Percentiles rank a stretch among this genome's conserved stretches.
Conservation (phyloP, 345 rosid species). For the Dovyalis caffra region DNA sequence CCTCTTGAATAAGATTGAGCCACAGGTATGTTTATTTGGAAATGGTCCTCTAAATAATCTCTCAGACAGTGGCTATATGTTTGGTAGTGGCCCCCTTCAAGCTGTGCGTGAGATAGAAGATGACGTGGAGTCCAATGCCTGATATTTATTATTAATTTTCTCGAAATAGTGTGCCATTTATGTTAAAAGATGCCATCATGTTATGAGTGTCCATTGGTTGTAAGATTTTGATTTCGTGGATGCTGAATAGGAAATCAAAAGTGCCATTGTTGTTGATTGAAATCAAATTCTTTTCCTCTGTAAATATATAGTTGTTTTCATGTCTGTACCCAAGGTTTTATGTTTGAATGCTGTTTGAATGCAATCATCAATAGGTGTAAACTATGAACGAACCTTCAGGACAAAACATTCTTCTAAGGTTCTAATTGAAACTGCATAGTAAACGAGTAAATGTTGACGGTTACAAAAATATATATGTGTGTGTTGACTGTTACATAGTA, state of each 20-base stretch:
- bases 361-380: not conserved
- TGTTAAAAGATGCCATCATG: constrained; percentile 14
- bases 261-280: constrained; percentile 4
- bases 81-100: constrained; percentile 54
- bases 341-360: not conserved
- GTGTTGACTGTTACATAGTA: not conserved
- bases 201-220: constrained; percentile 19
- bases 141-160: constrained; percentile 6
- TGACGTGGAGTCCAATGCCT: constrained; percentile 42
- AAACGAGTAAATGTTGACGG: not conserved
- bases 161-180: constrained; percentile 12
- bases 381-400: not conserved
- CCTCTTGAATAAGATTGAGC: constrained; percentile 47
- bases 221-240: constrained; percentile 27
- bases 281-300: not conserved
- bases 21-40: constrained; percentile 57
- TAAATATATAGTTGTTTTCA: not conserved
- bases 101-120: constrained; percentile 53
- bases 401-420: not conserved
- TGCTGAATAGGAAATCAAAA: constrained; percentile 28
- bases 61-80: constrained; percentile 35
- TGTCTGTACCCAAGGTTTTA: not conserved
- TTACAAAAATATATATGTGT: too few relatives aligned
- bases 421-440: not conserved
- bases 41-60: constrained; percentile 37